These are phyloP conservation scores for Emergomyces orientalis DNA, from an alignment of 2,329 filamentous ascomycete genomes.

Conservation along the genomic window DNA sequence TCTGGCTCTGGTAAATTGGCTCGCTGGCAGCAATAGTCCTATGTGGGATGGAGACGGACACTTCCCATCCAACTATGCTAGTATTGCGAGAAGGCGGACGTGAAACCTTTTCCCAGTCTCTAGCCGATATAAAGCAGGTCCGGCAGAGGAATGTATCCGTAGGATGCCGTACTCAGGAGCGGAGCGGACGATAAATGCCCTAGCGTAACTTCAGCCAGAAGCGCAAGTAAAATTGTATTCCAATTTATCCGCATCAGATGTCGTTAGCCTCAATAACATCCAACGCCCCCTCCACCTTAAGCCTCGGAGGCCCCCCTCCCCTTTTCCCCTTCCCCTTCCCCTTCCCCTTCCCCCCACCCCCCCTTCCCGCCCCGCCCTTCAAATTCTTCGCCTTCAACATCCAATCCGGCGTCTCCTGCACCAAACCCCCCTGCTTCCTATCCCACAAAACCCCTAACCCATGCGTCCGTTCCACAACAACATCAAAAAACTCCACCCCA, in stretches of 20 bases:
- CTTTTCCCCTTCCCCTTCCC: background rate
- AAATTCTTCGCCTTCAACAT: conserved; percentile 33
- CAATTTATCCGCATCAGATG: background rate
- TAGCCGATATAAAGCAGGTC: too few relatives aligned
- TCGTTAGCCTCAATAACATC: conserved; percentile 1
- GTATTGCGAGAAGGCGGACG: too few relatives aligned
- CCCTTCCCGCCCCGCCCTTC: conserved; percentile 25
- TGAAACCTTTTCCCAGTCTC: too few relatives aligned
- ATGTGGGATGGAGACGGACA: too few relatives aligned
- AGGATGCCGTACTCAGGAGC: too few relatives aligned
- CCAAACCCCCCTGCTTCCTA: conserved; percentile 43
- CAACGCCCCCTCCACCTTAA: conserved; percentile 5
- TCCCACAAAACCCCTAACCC: conserved; percentile 62
- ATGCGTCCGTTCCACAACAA: conserved; percentile 63
- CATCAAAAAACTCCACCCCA: conserved; percentile 58
- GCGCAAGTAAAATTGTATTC: too few relatives aligned
- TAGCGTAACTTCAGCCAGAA: too few relatives aligned
- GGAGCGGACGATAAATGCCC: too few relatives aligned
- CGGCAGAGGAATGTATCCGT: too few relatives aligned
- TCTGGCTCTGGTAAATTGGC: too few relatives aligned
- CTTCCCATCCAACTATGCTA: too few relatives aligned
- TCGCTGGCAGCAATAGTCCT: too few relatives aligned
- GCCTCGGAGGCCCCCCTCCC: conserved; percentile 2
- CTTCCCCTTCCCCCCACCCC: conserved; percentile 10
- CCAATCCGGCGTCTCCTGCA: conserved; percentile 40